These are phyloP conservation scores for Apophysomyces ossiformis DNA, from an alignment of 371 early-diverging fungal genomes.

Conservation along the genomic window DNA sequence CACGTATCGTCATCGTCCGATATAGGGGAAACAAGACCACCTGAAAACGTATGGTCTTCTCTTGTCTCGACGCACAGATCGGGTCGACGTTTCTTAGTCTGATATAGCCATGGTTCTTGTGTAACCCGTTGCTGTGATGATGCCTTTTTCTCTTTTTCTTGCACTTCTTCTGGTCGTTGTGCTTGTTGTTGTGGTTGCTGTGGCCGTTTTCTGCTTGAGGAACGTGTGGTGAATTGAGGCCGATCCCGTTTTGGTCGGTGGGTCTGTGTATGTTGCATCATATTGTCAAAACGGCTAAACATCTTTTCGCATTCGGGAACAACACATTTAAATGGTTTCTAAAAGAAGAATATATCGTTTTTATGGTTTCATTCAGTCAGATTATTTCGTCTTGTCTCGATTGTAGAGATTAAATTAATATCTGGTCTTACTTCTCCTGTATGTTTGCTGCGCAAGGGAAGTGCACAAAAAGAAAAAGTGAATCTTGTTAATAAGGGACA, in stretches of 20 bases:
- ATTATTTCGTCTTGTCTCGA: too few species aligned
- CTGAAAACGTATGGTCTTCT: slow-evolving; percentile 9
- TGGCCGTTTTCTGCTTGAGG: slow-evolving; percentile 5
- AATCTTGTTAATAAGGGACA: background rate
- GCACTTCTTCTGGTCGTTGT: slow-evolving; percentile 7
- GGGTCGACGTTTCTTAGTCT: slow-evolving; percentile 4
- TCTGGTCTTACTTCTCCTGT: slow-evolving; percentile 53
- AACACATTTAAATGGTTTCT: slow-evolving; percentile 64
- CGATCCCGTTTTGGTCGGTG: slow-evolving; percentile 32
- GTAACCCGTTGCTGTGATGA: background rate
- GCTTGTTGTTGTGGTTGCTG: slow-evolving; percentile 9
- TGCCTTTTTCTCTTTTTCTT: background rate
- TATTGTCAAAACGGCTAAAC: slow-evolving; percentile 67
- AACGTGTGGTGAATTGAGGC: background rate
- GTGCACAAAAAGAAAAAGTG: slow-evolving; percentile 6
- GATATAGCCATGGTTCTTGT: slow-evolving; percentile 1
- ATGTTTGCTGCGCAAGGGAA: slow-evolving; percentile 48
- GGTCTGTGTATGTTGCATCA: slow-evolving; percentile 70
- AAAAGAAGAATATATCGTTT: background rate
- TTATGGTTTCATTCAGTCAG: background rate
- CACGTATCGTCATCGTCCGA: slow-evolving; percentile 14
- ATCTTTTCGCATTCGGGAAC: slow-evolving; percentile 56
- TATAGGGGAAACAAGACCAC: slow-evolving; percentile 9
- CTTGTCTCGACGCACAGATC: slow-evolving; percentile 11
- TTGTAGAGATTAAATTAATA: background rate